phyloP scores from a whole-genome alignment of 106 monocot species.

The Allium sativum region DNA sequence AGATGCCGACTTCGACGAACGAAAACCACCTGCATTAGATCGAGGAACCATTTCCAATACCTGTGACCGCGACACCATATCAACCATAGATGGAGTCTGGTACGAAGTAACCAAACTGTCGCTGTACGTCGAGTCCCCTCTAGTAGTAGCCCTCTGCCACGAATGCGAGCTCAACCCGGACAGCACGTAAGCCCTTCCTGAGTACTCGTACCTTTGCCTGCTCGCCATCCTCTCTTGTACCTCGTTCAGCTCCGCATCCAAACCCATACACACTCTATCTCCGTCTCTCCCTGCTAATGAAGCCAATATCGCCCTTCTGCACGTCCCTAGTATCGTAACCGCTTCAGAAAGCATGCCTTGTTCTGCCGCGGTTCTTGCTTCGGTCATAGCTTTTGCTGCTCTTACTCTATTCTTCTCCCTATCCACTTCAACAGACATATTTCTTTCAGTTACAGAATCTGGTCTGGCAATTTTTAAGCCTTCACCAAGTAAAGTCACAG shows the following conservation, averaged over 20 bases:
- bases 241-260: conserved; percentile 68
- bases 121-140: conserved; percentile 63
- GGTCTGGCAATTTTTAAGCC: conserved; percentile 37
- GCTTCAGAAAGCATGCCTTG: conserved; percentile 47
- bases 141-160: conserved; percentile 81
- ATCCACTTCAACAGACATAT: conserved; percentile 55
- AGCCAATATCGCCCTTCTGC: conserved; percentile 23
- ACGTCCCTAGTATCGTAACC: conserved; percentile 39
- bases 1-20: too few species aligned
- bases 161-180: conserved; percentile 91
- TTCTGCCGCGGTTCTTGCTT: conserved; percentile 61
- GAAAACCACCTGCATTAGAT: too few species aligned
- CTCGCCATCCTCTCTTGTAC: conserved; percentile 87
- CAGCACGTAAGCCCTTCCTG: conserved; percentile 79
- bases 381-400: conserved; percentile 61
- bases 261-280: conserved; percentile 35
- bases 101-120: conserved; percentile 14
- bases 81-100: conserved; percentile 78
- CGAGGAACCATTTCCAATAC: conserved; percentile 1
- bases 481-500: conserved; percentile 12
- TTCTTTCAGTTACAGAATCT: not conserved
- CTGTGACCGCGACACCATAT: conserved; percentile 73
- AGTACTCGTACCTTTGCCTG: conserved; percentile 53
- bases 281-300: conserved; percentile 31
- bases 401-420: conserved; percentile 59